Evolutionary conservation across 1,284 basidiomycete species (phyloP), one percentile per base, ranked within the genome.

Genomic region (Cryptococcus sp.): DNA sequence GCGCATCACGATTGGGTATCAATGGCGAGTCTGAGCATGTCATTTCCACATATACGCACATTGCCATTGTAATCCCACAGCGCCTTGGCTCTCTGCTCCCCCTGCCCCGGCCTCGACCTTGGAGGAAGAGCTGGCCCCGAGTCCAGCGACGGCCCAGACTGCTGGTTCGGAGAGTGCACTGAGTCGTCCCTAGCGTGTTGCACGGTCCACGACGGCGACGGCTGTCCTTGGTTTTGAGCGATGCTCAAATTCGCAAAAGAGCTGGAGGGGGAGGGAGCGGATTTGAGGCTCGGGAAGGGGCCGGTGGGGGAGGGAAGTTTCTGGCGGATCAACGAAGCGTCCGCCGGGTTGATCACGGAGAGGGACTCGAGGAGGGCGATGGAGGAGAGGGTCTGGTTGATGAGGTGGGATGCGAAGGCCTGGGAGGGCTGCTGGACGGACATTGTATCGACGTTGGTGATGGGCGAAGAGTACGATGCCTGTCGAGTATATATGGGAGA

Each of bases 11-110:
- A 7, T 1, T 43, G 40, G 2, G 28, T 38, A 24, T 20, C 13
- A 7, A 23, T 6, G 35, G 20, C 20, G 42, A 9, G 33, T 28
- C 50, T 37, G 23, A 13, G 35, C 33, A 36, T 38, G 56, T 5
- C 37, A 16, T 35, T 11, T 12, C 36, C 16, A 42, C 42, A 7
- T 23, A 12, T 11, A 63, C 70, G 33, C 37, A 72, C 70, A 21
- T 63, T 62, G 16, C 73, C 72, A 38, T 45, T 57, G 57, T 73
- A 76, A 59, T 76, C 73, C 73, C 73, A 76, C 39, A 76, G 56
- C 2, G 73, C 73, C 44, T 63, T 63, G 1, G 69, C 73, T 28
- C 66, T 64, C 8, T 43, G 16, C 53, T 69, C 68, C 12, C 36
- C 46, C 4, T 48, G 52, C 21, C 28, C 38, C n/a, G 37, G 39